Conservation (phyloP, 345 rosid species). For the Eucalyptus paniculata region DNA sequence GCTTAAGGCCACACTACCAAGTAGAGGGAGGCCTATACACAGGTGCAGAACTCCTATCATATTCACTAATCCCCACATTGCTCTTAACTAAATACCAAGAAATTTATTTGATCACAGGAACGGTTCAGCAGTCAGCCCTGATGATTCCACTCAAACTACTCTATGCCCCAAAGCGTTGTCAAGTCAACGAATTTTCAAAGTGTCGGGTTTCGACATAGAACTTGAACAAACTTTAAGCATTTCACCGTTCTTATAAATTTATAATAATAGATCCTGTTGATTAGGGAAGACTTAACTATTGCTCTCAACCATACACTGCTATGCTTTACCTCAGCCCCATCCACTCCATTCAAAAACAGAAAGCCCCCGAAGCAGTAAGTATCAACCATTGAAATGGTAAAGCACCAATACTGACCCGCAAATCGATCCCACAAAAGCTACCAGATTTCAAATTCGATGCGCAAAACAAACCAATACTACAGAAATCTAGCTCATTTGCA, state of each 20-base stretch:
- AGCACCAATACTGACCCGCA: not conserved
- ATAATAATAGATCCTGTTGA: not conserved
- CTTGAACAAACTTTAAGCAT: not conserved
- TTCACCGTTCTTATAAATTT: not conserved
- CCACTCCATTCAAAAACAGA: not conserved
- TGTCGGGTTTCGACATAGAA: not conserved
- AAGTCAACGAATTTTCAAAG: not conserved
- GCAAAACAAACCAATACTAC: not conserved
- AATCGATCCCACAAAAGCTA: not conserved
- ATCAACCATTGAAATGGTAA: not conserved
- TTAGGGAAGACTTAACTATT: not conserved
- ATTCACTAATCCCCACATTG: not conserved
- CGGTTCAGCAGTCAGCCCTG: not conserved
- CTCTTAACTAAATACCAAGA: not conserved
- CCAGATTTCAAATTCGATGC: not conserved
- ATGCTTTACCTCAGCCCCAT: not conserved
- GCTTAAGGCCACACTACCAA: not conserved
- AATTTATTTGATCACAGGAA: not conserved
- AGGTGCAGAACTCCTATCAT: not conserved
- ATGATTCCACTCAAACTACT: not conserved
- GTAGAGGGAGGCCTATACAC: not conserved
- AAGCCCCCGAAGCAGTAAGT: not conserved
- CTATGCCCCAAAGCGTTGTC: not conserved
- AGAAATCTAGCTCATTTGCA: not conserved
- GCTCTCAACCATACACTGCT: not conserved